A percentile compares a stretch with the other conserved stretches of the same genome.
Conservation (phyloP, 768 basidiomycete species). For the Phylloporus sp. region DNA sequence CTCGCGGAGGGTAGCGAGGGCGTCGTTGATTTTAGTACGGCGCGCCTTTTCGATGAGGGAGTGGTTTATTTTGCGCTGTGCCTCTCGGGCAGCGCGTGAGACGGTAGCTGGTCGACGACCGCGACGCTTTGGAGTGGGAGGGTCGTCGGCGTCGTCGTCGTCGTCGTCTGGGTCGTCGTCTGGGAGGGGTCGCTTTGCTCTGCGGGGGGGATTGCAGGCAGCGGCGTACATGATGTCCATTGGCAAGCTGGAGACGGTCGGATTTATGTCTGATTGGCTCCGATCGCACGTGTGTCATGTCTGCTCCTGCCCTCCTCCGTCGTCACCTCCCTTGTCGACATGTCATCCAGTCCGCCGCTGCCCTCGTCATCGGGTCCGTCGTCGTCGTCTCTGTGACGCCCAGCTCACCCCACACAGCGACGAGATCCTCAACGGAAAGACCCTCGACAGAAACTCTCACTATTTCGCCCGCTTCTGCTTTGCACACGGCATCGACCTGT, state of each 20-base stretch:
- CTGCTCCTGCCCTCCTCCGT: slow-evolving; percentile 5
- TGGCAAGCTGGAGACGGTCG: no score
- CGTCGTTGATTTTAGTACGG: slow-evolving; percentile 94
- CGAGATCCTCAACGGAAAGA: slow-evolving; percentile 92
- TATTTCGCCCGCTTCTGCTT: slow-evolving; percentile 88
- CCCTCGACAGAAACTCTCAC: slow-evolving; percentile 76
- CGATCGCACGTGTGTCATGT: slow-evolving; percentile 19
- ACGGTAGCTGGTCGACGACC: slow-evolving; percentile 67
- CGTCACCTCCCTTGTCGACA: no score
- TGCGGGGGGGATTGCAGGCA: slow-evolving; percentile 42
- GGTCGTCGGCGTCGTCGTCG: slow-evolving; percentile 17
- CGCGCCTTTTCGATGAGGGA: slow-evolving; percentile 92
- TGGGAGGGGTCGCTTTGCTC: slow-evolving; percentile 38
- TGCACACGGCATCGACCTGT: slow-evolving; percentile 80
- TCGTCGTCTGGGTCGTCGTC: slow-evolving; percentile 25
- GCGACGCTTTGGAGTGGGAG: slow-evolving; percentile 54
- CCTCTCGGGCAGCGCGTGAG: slow-evolving; percentile 75
- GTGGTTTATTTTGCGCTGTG: slow-evolving; percentile 88
- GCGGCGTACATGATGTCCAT: slow-evolving; percentile 34
- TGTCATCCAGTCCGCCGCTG: slow-evolving; percentile 71
- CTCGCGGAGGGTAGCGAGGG: slow-evolving; percentile 66
- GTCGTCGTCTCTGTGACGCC: rapidly evolving
- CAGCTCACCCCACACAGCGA: slow-evolving; percentile 45
- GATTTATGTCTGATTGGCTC: neutral
- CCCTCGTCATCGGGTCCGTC: slow-evolving; percentile 71